Base-by-base conservation (phyloP, 164 flowering plant species). In the Hamamelis virginiana region DNA sequence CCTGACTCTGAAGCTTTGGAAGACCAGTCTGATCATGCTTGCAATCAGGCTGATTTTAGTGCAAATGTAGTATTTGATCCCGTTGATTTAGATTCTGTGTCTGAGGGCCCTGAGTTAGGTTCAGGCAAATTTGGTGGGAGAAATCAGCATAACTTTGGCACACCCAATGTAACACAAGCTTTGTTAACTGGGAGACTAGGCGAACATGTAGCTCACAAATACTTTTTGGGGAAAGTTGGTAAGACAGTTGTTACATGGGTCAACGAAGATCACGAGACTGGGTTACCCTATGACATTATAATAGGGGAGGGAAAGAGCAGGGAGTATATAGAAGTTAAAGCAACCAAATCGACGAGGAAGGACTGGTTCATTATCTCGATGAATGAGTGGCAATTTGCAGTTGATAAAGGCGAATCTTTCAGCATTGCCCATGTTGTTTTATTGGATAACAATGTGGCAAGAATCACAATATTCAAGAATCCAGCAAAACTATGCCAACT, bases 371-470 rank as follows among this genome's bases (percentile, higher is more conserved):
- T 16, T 3, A 90, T 96, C 70, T 68, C 98, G 12, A 60, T 73
- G 1, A 85, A 87, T 69, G 99, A 95, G 77, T 92, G 95, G 97
- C 87, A 90, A 62, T 90, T 87, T 72, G 99, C 96, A 5, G 48
- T 69, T 33, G 96, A 89, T 15, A 90, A 75, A 66, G 94, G 98
- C 14, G 97, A 90, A 13, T 77, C 87, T 55, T 95, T 76, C 79
- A 89, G 91, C 76, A 78, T 95, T 22, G 93, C 88, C 0, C 89
- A 84, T 75, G 96, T 92, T 10, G 68, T 77, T 65, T 62, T 94
- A 62, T 64, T 67, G 9, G 80, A 73, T 48, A 65, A 80, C 5
- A 81, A 81, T 1, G 72, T 65, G 13, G 94, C 93, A 5, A 82
- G 41, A 52, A 59, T 95, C 62, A 75, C 87, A 1, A 55, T 82